These are phyloP conservation scores for Marchantia polymorpha DNA, from an alignment of 225 moss, liverwort and hornwort genomes.

Conservation along the genomic window DNA sequence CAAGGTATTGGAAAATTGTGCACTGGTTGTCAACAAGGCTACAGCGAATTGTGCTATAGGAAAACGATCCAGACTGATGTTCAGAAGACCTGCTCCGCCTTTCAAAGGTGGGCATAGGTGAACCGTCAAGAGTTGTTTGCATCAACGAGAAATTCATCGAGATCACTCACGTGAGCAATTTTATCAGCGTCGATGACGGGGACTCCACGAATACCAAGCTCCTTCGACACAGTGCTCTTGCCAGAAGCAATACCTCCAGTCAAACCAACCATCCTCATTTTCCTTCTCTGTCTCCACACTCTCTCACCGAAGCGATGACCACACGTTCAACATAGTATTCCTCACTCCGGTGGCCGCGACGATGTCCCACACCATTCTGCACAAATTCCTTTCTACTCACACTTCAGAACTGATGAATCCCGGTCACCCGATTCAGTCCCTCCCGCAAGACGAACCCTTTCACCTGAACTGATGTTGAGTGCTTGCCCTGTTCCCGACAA, in stretches of 20 bases:
- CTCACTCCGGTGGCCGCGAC: background rate
- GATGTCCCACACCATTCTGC: background rate
- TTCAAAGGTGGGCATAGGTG: too few relatives aligned
- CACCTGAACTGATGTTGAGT: too few relatives aligned
- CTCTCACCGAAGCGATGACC: background rate
- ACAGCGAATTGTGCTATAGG: too few relatives aligned
- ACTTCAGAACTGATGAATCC: too few relatives aligned
- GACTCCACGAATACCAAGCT: conserved; percentile 54
- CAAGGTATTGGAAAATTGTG: too few relatives aligned
- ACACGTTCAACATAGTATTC: background rate
- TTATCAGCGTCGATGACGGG: conserved; percentile 82
- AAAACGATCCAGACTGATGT: too few relatives aligned
- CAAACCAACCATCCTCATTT: conserved; percentile 87
- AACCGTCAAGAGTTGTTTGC: background rate
- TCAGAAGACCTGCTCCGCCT: too few relatives aligned
- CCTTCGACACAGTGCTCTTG: conserved; percentile 80
- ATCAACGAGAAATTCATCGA: background rate
- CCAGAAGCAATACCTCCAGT: conserved; percentile 90
- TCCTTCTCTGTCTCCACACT: background rate
- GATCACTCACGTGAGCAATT: conserved; percentile 58
- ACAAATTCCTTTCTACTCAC: too few relatives aligned
- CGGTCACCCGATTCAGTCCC: too few relatives aligned
- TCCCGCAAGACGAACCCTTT: too few relatives aligned
- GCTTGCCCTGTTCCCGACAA: too few relatives aligned
- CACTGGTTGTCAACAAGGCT: too few relatives aligned